Evolutionary conservation across 1,139 yeast genomes (phyloP).

Genomic region (Geotrichum fermentans): DNA sequence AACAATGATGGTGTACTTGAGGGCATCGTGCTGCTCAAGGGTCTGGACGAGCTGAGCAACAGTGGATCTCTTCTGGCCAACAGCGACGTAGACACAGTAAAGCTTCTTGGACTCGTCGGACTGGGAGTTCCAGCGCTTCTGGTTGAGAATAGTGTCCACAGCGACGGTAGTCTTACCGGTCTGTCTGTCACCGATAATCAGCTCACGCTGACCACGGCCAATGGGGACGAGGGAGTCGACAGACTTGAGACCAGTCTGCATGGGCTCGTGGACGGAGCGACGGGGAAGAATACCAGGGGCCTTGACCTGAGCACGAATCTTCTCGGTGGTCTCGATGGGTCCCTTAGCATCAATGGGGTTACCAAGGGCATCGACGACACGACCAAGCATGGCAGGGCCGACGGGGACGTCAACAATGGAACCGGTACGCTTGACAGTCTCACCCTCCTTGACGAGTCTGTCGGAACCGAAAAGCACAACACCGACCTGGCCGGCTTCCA

Average conservation of each 20-base stretch:
- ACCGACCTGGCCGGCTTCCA: constrained; percentile 99
- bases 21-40: constrained; percentile 95
- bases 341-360: constrained; percentile 99
- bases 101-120: constrained; percentile 93
- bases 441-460: constrained; percentile 98
- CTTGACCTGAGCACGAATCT: constrained; percentile 96
- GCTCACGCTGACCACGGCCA: constrained; percentile 99
- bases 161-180: constrained; percentile 99
- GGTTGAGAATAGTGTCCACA: constrained; percentile 95
- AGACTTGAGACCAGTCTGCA: constrained; percentile 99
- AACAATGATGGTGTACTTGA: constrained; percentile 95
- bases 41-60: constrained; percentile 99
- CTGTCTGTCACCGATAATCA: constrained; percentile 99
- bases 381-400: constrained; percentile 96
- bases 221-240: constrained; percentile 98
- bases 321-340: constrained; percentile 81
- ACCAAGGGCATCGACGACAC: constrained; percentile 99
- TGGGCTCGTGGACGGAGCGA: constrained; percentile 97
- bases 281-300: constrained; percentile 99
- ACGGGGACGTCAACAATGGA: constrained; percentile 98
- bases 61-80: constrained; percentile 99
- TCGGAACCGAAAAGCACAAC: constrained; percentile 99
- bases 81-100: constrained; percentile 99
- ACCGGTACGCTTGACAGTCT: constrained; percentile 99
- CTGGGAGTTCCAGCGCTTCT: constrained; percentile 97